Evolutionary conservation across 805 yeast genomes (phyloP), one percentile per base, ranked within the genome.

Genomic region (Cyberlindnera sargentensis): DNA sequence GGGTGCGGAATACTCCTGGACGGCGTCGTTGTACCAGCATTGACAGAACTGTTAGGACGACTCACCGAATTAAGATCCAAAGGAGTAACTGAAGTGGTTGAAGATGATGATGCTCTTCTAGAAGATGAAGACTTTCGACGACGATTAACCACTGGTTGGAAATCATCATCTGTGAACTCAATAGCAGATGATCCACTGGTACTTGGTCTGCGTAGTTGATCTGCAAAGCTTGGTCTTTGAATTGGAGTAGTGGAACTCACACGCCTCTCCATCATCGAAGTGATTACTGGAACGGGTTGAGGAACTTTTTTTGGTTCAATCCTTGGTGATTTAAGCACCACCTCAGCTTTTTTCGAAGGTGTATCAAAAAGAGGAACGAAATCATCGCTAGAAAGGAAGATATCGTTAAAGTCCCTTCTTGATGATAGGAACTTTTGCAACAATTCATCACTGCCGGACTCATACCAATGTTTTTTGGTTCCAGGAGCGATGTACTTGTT

Each of bases 311-410:
- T 46, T 8, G 55, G 36, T 23, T 49, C 54, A 6, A 41, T 5
- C 32, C 42, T 52, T 35, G 56, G 55, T 11, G 50, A 41, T 24
- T 40, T 51, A 40, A 41, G 26, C n/a, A 49, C 53, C 15, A 20
- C 9, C 15, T 49, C 53, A 5, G 15, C 10, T 26, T 36, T 36
- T 43, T 52, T 55, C 7, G 46, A 24, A 6, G 45, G 37, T 2
- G 55, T 34, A 43, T 69, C 72, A 44, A 68, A 57, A 10, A 63
- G 40, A 2, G 73, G 71, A n/a, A 55, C 58, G 44, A 68, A 69
- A 6, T 47, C 36, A 11, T 62, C 65, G 28, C 60, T 53, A 7
- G 62, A 65, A 46, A 75, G 60, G 45, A 72, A 75, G 5, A 57
- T 55, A 20, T 62, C 63, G 45, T 76, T 74, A 52, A 68, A 75